A percentile compares a stretch with the other conserved stretches of the same genome.
These are phyloP conservation scores for Gossypium arboreum DNA, from an alignment of 345 rosid species.

Conservation along the genomic window DNA sequence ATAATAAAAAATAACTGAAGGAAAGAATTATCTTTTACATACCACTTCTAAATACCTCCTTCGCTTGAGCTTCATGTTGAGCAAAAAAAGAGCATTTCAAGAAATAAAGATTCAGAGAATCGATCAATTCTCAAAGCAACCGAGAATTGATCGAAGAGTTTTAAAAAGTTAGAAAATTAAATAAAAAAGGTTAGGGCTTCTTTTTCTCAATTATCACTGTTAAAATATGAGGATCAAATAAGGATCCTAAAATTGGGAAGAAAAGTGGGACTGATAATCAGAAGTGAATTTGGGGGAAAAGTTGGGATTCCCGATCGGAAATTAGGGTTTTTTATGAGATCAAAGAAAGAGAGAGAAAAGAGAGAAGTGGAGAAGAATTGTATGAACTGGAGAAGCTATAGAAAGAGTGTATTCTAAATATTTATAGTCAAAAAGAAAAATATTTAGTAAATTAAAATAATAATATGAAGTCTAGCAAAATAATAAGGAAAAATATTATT, in stretches of 20 bases:
- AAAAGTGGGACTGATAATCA: not conserved
- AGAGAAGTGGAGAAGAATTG: conserved; percentile 32
- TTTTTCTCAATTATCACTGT: conserved; percentile 14
- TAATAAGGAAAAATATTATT: not conserved
- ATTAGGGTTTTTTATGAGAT: conserved; percentile 55
- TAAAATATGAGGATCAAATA: not conserved
- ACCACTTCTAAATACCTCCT: conserved; percentile 87
- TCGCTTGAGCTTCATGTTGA: conserved; percentile 70
- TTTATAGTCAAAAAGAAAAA: conserved; percentile 5
- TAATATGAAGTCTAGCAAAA: not conserved
- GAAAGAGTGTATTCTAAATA: conserved; percentile 19
- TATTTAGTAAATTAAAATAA: too few species aligned
- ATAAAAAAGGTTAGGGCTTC: conserved; percentile 24
- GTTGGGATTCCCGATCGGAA: conserved; percentile 25
- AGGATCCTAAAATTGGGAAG: conserved; percentile 16
- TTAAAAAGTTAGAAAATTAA: not conserved
- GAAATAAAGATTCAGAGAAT: conserved; percentile 17
- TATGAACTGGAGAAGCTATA: conserved; percentile 22
- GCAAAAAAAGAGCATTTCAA: conserved; percentile 46
- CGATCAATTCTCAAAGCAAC: conserved; percentile 49
- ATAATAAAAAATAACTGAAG: not conserved
- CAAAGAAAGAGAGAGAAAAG: conserved; percentile 30
- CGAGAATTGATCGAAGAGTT: conserved; percentile 49
- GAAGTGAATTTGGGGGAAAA: not conserved
- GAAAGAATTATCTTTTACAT: conserved; percentile 21